phyloP scores from a whole-genome alignment of 495 filamentous ascomycete species.

The Annulohypoxylon nitens region DNA sequence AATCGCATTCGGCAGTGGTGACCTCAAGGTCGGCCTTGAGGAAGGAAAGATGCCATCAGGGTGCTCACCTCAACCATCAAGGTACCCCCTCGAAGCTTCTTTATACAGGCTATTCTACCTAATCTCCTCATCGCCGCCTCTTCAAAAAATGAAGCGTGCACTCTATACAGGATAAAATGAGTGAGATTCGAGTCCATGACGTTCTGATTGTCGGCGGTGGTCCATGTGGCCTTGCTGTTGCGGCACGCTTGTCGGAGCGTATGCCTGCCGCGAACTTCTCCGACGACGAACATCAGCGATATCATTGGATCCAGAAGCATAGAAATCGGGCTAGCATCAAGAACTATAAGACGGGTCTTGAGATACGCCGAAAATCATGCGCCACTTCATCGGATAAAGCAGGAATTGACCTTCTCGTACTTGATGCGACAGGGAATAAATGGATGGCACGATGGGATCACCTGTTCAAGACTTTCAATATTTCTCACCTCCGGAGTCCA shows the following conservation, averaged over 20 bases:
- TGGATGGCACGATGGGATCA: constrained; percentile 72
- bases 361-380: constrained; percentile 44
- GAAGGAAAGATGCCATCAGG: constrained; percentile 41
- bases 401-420: constrained; percentile 58
- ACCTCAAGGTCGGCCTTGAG: constrained; percentile 25
- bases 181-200: constrained; percentile 60
- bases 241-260: constrained; percentile 69
- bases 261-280: constrained; percentile 75
- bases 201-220: constrained; percentile 74
- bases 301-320: constrained; percentile 73
- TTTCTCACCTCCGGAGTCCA: constrained; percentile 71
- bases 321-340: constrained; percentile 50
- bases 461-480: constrained; percentile 68
- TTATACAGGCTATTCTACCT: constrained; percentile 15
- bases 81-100: constrained; percentile 27
- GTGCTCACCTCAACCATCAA: constrained; percentile 42
- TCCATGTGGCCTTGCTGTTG: constrained; percentile 72
- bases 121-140: neutral
- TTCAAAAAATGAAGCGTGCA: neutral
- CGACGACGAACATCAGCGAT: constrained; percentile 74
- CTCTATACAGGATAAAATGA: constrained; percentile 15
- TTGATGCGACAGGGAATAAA: constrained; percentile 64
- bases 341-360: constrained; percentile 41
- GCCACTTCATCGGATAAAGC: constrained; percentile 43
- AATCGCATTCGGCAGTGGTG: constrained; percentile 14